These are phyloP conservation scores for Candida piceae DNA, from an alignment of 805 yeast species.

Conservation along the genomic window DNA sequence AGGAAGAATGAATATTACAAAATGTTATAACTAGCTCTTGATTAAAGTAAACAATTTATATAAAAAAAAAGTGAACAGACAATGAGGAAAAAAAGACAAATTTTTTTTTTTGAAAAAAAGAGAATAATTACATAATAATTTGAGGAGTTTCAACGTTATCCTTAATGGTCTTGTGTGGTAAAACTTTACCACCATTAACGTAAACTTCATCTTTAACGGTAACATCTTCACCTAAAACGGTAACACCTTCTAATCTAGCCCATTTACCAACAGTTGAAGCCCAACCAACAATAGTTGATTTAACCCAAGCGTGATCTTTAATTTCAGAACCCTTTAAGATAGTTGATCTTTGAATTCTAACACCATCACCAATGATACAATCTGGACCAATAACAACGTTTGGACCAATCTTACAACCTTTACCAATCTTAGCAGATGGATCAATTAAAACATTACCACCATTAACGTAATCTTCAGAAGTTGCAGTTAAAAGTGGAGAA, in stretches of 20 bases:
- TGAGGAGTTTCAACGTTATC: conserved; percentile 96
- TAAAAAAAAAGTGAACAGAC: no score
- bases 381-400: conserved; percentile 97
- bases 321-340: conserved; percentile 85
- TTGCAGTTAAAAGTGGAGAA: conserved; percentile 60
- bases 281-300: conserved; percentile 98
- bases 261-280: conserved; percentile 96
- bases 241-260: conserved; percentile 97
- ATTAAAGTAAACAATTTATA: no score
- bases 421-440: conserved; percentile 90
- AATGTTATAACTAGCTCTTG: no score
- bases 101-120: no score
- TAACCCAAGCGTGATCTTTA: conserved; percentile 97
- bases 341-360: conserved; percentile 94
- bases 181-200: conserved; percentile 98
- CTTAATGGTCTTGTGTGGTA: conserved; percentile 97
- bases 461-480: conserved; percentile 64
- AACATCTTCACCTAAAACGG: conserved; percentile 98
- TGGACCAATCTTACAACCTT: conserved; percentile 95
- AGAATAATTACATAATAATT: conserved; percentile 77
- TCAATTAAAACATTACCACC: conserved; percentile 93
- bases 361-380: conserved; percentile 95
- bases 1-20: no score
- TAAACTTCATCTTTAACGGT: conserved; percentile 97
- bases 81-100: no score